These are phyloP conservation scores for Aspergillus ochraceoroseus DNA, from an alignment of 2,329 filamentous ascomycete species.

Conservation along the genomic window DNA sequence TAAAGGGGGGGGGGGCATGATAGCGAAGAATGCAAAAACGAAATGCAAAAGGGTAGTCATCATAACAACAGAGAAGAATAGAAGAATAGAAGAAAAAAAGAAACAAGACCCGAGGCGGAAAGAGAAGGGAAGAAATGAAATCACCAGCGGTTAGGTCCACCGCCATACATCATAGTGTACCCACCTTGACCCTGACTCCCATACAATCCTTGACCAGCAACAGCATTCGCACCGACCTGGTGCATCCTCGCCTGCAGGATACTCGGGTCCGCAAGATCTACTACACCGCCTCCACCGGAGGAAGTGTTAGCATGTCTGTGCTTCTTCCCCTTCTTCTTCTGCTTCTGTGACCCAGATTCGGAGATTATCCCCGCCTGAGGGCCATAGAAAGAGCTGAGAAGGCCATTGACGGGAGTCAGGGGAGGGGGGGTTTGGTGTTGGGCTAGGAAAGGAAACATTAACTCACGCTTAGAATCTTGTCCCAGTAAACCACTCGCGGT, in stretches of 20 bases:
- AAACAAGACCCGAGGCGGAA: constrained; percentile 23
- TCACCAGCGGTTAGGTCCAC: constrained; percentile 65
- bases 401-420: constrained; percentile 87
- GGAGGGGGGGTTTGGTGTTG: constrained; percentile 81
- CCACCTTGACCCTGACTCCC: constrained; percentile 85
- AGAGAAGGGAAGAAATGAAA: constrained; percentile 25
- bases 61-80: constrained; percentile 18
- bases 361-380: constrained; percentile 78
- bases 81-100: constrained; percentile 20
- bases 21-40: constrained; percentile 15
- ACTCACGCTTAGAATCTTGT: constrained; percentile 97
- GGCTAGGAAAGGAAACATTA: constrained; percentile 86
- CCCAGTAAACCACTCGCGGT: constrained; percentile 62
- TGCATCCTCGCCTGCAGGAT: constrained; percentile 98
- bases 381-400: constrained; percentile 88
- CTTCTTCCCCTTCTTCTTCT: constrained; percentile 99
- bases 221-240: constrained; percentile 70
- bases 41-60: constrained; percentile 25
- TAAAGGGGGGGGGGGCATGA: constrained; percentile 7
- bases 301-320: constrained; percentile 99
- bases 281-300: constrained; percentile 99
- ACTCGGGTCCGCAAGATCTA: constrained; percentile 99
- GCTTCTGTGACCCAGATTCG: constrained; percentile 84
- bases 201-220: constrained; percentile 80
- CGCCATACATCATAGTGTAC: constrained; percentile 86